A percentile compares a stretch with the other conserved stretches of the same genome.
Evolutionary conservation across 2,329 filamentous ascomycete genomes (phyloP).

Genomic region (Cercospora sp.): DNA sequence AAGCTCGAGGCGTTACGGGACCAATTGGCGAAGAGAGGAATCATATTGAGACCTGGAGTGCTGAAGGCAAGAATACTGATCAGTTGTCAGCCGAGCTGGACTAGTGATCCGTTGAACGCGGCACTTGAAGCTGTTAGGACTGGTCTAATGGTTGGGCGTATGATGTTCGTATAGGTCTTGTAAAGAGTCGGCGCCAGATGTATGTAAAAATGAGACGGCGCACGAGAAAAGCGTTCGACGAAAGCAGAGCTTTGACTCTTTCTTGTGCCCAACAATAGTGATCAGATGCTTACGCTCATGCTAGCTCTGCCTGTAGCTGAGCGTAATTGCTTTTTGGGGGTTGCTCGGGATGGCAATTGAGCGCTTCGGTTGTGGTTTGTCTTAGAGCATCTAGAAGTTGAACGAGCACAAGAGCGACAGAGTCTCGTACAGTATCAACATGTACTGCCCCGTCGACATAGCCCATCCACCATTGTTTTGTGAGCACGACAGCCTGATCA

Average conservation of each 20-base stretch:
- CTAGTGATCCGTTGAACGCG: constrained; percentile 21
- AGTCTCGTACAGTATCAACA: not conserved
- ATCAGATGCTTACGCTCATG: not conserved
- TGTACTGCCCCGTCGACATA: not conserved
- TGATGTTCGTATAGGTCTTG: constrained; percentile 23
- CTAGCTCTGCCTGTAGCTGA: not conserved
- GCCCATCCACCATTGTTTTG: not conserved
- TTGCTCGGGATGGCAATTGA: not conserved
- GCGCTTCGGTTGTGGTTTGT: not conserved
- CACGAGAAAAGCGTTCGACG: not conserved
- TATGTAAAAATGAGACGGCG: too few relatives aligned
- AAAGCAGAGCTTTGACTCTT: not conserved
- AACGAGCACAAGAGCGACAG: not conserved
- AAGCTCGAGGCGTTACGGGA: constrained; percentile 24
- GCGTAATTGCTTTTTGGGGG: not conserved
- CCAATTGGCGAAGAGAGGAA: constrained; percentile 16
- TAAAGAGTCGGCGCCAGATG: not conserved
- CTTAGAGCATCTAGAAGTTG: not conserved
- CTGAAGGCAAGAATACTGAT: constrained; percentile 23
- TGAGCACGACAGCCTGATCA: not conserved
- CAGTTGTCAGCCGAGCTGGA: constrained; percentile 18
- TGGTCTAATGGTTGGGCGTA: constrained; percentile 23
- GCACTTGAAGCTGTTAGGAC: constrained; percentile 23
- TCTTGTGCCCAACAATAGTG: not conserved
- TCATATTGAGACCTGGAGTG: constrained; percentile 17